phyloP scores from a whole-genome alignment of 805 yeast species.

The Starmerella vitae region DNA sequence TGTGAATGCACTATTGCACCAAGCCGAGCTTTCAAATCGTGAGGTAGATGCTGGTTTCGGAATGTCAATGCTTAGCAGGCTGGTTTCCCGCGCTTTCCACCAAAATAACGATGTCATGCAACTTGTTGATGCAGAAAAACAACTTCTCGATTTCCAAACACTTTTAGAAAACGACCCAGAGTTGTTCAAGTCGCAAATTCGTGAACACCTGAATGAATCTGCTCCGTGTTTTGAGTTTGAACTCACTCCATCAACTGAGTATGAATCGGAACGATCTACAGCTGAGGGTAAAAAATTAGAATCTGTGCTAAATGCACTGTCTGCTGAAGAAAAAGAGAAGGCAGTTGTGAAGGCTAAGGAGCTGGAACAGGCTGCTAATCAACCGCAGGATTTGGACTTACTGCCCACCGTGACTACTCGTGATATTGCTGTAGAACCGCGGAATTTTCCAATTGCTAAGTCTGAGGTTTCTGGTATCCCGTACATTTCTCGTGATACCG shows the following conservation, averaged over 20 bases:
- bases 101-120: slow-evolving; percentile 57
- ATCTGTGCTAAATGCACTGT: slow-evolving; percentile 32
- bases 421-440: slow-evolving; percentile 57
- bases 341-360: slow-evolving; percentile 48
- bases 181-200: slow-evolving; percentile 48
- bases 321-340: slow-evolving; percentile 42
- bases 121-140: slow-evolving; percentile 48
- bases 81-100: slow-evolving; percentile 80
- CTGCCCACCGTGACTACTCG: slow-evolving; percentile 62
- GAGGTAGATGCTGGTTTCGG: slow-evolving; percentile 89
- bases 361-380: slow-evolving; percentile 50
- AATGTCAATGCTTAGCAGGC: slow-evolving; percentile 51
- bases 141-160: slow-evolving; percentile 44
- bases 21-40: slow-evolving; percentile 67
- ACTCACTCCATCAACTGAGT: slow-evolving; percentile 57
- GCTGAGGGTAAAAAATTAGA: slow-evolving; percentile 48
- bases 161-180: slow-evolving; percentile 44
- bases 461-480: slow-evolving; percentile 3
- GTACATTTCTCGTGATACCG: slow-evolving; percentile 26
- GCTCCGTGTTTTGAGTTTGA: slow-evolving; percentile 55
- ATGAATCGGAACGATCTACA: slow-evolving; percentile 35
- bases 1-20: slow-evolving; percentile 79
- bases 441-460: slow-evolving; percentile 25
- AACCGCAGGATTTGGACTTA: slow-evolving; percentile 57
- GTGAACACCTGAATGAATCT: slow-evolving; percentile 33